These are phyloP conservation scores for Physcia stellaris DNA, from an alignment of 495 filamentous ascomycete genomes.

Conservation along the genomic window DNA sequence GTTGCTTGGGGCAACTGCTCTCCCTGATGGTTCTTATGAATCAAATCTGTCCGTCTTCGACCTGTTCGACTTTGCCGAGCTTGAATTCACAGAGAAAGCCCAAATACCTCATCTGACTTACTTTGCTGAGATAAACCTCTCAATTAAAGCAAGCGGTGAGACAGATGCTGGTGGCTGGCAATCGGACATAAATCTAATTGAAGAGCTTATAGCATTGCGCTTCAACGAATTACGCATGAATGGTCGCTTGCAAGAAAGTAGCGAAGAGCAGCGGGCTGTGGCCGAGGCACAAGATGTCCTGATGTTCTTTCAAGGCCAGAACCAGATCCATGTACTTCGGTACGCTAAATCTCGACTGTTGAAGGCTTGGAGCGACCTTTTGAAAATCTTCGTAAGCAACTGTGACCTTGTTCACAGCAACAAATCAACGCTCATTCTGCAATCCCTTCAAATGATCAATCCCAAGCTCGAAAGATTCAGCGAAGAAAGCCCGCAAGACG, in stretches of 20 bases:
- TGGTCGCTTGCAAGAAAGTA: conserved; percentile 35
- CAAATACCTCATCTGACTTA: conserved; percentile 34
- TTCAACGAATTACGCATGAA: conserved; percentile 37
- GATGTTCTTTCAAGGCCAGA: conserved; percentile 43
- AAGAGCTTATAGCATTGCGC: conserved; percentile 45
- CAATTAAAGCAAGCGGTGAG: conserved; percentile 39
- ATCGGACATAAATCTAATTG: conserved; percentile 44
- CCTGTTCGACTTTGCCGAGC: conserved; percentile 78
- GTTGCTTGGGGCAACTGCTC: conserved; percentile 56
- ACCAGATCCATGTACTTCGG: conserved; percentile 55
- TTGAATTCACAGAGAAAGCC: conserved; percentile 41
- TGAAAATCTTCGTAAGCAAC: conserved; percentile 63
- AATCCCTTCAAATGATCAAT: conserved; percentile 69
- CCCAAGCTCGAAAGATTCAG: conserved; percentile 70
- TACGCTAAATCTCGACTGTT: conserved; percentile 50
- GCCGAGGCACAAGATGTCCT: conserved; percentile 43
- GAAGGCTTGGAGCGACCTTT: conserved; percentile 65
- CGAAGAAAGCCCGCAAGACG: conserved; percentile 46
- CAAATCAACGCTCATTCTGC: conserved; percentile 63
- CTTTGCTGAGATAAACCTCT: conserved; percentile 48
- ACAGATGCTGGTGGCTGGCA: conserved; percentile 29
- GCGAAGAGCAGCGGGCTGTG: conserved; percentile 42
- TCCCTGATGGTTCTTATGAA: conserved; percentile 46
- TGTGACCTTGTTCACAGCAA: conserved; percentile 56
- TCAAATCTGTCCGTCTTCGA: conserved; percentile 70